Conservation (phyloP, 192 early-diverging fungal genomes). For the Gigaspora rosea region DNA sequence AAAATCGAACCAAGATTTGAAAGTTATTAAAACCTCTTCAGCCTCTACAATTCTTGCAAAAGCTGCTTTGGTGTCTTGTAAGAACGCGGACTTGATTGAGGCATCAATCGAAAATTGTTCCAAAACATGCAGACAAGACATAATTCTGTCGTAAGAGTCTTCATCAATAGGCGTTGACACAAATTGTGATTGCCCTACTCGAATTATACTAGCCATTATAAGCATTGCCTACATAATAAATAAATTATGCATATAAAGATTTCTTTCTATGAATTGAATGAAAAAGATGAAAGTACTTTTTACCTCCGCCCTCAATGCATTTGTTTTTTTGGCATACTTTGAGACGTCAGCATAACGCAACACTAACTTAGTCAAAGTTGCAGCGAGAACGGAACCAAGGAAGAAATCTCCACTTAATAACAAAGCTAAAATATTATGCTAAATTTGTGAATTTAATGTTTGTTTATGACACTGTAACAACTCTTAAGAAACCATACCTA, state of each 20-base stretch:
- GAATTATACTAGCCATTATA: constrained; percentile 94
- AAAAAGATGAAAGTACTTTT: not conserved
- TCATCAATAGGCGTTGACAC: constrained; percentile 90
- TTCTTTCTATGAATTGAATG: not conserved
- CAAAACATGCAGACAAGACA: constrained; percentile 79
- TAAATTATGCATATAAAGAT: not conserved
- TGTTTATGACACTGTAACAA: not conserved
- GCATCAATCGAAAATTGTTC: constrained; percentile 60
- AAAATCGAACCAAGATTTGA: not conserved
- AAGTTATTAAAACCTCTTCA: constrained; percentile 59
- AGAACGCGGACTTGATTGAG: constrained; percentile 57
- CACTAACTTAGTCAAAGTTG: constrained; percentile 88
- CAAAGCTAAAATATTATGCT: constrained; percentile 55
- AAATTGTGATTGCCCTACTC: constrained; percentile 89
- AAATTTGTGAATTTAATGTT: constrained; percentile 27
- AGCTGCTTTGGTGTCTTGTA: constrained; percentile 60
- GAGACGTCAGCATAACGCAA: constrained; percentile 68
- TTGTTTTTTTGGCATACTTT: constrained; percentile 56
- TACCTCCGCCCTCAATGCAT: constrained; percentile 87
- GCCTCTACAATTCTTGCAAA: constrained; percentile 67
- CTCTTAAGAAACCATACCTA: not conserved
- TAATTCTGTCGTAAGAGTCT: constrained; percentile 92
- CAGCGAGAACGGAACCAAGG: constrained; percentile 85
- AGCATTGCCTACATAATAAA: constrained; percentile 71
- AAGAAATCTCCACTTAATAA: constrained; percentile 94